phyloP scores from a whole-genome alignment of 176 grass and related monocot species.

The Coix lacrymajobi region DNA sequence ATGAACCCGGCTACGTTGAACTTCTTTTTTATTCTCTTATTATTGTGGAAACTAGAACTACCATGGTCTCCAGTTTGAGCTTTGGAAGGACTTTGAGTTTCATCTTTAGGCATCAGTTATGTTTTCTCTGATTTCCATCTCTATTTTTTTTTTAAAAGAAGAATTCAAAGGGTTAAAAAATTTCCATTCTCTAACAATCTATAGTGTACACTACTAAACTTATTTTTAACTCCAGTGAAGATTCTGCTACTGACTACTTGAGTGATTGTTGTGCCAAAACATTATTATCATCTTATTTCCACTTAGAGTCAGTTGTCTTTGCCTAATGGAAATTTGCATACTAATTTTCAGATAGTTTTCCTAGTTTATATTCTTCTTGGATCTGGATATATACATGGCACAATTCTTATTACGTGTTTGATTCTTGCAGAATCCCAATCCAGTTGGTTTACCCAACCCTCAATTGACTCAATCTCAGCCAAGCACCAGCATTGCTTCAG shows the following conservation, averaged over 20 bases:
- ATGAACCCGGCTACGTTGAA: neutral
- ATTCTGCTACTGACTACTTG: neutral
- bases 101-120: neutral
- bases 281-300: neutral
- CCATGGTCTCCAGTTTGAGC: neutral
- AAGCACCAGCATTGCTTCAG: conserved; percentile 42
- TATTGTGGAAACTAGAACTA: neutral
- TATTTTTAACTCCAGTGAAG: neutral
- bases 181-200: neutral
- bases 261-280: neutral
- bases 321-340: neutral
- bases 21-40: neutral
- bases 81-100: neutral
- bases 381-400: neutral
- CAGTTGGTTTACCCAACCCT: conserved; percentile 45
- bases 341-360: neutral
- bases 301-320: neutral
- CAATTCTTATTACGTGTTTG: conserved; percentile 2
- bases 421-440: conserved; percentile 47
- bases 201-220: neutral
- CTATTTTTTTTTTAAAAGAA: neutral
- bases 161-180: neutral
- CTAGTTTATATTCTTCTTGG: neutral
- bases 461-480: conserved; percentile 49
- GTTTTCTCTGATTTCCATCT: neutral